These are phyloP conservation scores for Inosperma sp. DNA, from an alignment of 768 basidiomycete species.

Conservation along the genomic window DNA sequence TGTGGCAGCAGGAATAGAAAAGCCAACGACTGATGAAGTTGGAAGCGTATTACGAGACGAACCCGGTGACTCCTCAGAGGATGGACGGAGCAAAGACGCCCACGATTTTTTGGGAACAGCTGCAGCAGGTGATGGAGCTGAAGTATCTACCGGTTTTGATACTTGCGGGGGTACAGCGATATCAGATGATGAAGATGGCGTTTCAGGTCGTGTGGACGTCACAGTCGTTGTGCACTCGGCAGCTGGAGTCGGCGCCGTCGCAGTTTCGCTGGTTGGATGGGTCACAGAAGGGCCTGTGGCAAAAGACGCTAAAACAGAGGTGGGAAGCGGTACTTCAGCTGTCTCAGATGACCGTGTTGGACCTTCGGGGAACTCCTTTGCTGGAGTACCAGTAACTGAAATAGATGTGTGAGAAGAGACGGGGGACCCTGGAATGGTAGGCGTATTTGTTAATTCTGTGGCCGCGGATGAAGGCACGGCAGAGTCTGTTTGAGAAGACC, in stretches of 20 bases:
- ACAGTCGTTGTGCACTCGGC: not conserved
- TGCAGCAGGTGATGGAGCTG: conserved; percentile 17
- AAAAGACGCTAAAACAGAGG: not conserved
- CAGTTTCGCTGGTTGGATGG: not conserved
- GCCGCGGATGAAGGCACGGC: conserved; percentile 44
- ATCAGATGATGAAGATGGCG: conserved; percentile 3
- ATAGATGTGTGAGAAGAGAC: conserved; percentile 57
- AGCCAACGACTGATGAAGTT: conserved; percentile 65
- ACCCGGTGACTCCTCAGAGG: conserved; percentile 33
- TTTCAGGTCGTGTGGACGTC: not conserved
- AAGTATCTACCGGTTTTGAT: conserved; percentile 14
- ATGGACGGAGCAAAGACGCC: conserved; percentile 62
- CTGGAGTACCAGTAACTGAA: conserved; percentile 34
- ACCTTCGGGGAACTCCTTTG: conserved; percentile 19
- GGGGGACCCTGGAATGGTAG: conserved; percentile 54
- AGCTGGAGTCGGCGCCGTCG: not conserved
- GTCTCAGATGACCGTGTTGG: conserved; percentile 3
- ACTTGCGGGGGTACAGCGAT: conserved; percentile 8
- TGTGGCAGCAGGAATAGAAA: conserved; percentile 59
- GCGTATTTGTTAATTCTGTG: conserved; percentile 47
- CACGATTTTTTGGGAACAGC: conserved; percentile 58
- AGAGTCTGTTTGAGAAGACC: conserved; percentile 25
- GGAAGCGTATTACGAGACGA: conserved; percentile 50
- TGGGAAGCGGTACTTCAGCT: conserved; percentile 2
- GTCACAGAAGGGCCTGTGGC: conserved; percentile 1